Evolutionary conservation across 768 basidiomycete species (phyloP), one percentile per base, ranked within the genome.

Genomic region (Hygrocybe coccinea): DNA sequence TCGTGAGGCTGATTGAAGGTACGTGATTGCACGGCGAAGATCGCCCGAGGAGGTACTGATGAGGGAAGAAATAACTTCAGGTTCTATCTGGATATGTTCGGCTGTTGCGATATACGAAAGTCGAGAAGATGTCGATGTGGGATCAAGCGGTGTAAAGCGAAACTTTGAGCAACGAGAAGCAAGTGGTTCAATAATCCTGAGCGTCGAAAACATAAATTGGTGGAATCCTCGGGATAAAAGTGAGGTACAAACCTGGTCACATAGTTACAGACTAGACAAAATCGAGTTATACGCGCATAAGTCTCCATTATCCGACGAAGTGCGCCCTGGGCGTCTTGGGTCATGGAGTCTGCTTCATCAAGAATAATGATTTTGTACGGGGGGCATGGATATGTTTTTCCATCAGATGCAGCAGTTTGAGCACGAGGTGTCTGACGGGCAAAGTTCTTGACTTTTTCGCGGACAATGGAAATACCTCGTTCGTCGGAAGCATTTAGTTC

Each of bases 91-190:
- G 46, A 98, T 78, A 34, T 80, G 71, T 71, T 99, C 97, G 29
- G 81, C 76, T 33, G 77, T 65, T 0, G 94, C 92, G 52, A 99
- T 95, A 64, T 91, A 79, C 43, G 81, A 74, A 7, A 99, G 79
- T 50, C 97, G 83, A 12, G 79, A 68, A 38, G 83, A 79, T 4
- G 93, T 86, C 7, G 93, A 93, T 12, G 75, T 68, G 14, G 84
- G 72, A 67, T 95, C 94, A 22, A 99, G 79, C 2, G 97, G 91
- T 10, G 90, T 92, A 74, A 99, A 99, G 38, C 97, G 87, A 73
- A 99, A 99, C 74, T 99, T 99, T 46, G 93, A 95, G 72, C 97
- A 99, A 52, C 97, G 87, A n/a, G 95, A 97, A 19, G 97, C 92
- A 22, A 99, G 80, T 0, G 97, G 97, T 67, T 99, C 97, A 54